A percentile compares a stretch with the other conserved stretches of the same genome.
These are phyloP conservation scores for Naegleria lovaniensis DNA, from an alignment of 208 protist genomes.

Conservation along the genomic window DNA sequence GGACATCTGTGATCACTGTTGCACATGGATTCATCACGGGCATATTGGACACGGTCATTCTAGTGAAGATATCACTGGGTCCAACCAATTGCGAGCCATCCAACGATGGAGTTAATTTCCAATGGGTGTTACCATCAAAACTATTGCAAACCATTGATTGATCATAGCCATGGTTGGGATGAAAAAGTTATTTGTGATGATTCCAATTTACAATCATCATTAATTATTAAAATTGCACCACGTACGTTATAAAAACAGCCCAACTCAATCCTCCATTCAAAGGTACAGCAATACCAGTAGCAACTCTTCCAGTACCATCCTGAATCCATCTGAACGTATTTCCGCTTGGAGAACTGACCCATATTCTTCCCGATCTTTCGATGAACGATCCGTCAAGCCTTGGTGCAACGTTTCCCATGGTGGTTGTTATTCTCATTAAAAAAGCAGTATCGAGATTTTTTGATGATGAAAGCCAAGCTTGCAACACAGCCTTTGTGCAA, in stretches of 20 bases:
- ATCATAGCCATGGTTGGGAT: no score
- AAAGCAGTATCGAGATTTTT: no score
- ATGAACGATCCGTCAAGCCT: neutral
- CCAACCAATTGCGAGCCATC: neutral
- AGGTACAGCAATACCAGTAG: neutral
- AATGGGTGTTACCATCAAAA: neutral
- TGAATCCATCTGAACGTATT: neutral
- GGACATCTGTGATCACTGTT: neutral
- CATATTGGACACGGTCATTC: neutral
- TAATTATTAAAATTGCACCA: neutral
- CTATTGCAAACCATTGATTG: neutral
- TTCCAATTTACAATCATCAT: no score
- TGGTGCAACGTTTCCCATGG: neutral
- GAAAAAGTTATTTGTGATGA: no score
- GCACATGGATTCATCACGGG: neutral
- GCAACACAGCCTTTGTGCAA: no score
- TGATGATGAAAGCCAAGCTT: no score
- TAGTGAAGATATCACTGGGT: neutral
- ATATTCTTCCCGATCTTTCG: neutral
- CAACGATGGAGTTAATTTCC: neutral
- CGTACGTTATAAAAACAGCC: neutral
- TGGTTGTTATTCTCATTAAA: no score
- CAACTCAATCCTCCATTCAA: neutral
- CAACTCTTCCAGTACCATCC: neutral
- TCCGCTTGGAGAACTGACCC: neutral